Percentiles rank a stretch among this genome's conserved stretches.
phyloP scores from a whole-genome alignment of 352 stramenopile genomes.

The Phytophthora cactorum region DNA sequence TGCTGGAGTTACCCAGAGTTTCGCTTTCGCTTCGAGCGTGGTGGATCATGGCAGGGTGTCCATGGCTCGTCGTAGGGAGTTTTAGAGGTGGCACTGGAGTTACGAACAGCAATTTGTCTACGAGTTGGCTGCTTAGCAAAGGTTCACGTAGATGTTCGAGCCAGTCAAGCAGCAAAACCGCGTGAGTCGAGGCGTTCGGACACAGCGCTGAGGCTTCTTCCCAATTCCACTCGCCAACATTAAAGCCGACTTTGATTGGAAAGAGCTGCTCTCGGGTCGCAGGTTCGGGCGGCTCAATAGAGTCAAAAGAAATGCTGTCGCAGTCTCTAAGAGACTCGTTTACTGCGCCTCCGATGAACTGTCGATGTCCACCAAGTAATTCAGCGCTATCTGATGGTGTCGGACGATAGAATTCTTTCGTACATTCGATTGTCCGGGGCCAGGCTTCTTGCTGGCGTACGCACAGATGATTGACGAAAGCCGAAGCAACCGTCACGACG shows the following conservation, averaged over 20 bases:
- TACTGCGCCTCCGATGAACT: constrained; percentile 33
- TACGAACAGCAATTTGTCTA: constrained; percentile 36
- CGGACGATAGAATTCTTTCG: constrained; percentile 26
- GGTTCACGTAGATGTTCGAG: constrained; percentile 76
- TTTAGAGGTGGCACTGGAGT: constrained; percentile 28
- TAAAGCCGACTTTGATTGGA: constrained; percentile 77
- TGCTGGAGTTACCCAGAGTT: constrained; percentile 17
- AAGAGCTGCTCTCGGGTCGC: constrained; percentile 43
- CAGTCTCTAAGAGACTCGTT: constrained; percentile 14
- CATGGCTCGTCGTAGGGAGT: constrained; percentile 9
- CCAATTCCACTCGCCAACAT: constrained; percentile 80
- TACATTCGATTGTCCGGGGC: constrained; percentile 34
- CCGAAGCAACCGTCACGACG: constrained; percentile 19
- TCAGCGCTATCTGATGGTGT: constrained; percentile 11
- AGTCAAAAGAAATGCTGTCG: constrained; percentile 11
- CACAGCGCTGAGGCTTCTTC: constrained; percentile 41
- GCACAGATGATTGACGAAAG: constrained; percentile 36
- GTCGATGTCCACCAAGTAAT: constrained; percentile 35
- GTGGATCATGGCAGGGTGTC: constrained; percentile 8
- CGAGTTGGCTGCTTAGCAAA: constrained; percentile 45
- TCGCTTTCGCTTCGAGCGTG: constrained; percentile 32
- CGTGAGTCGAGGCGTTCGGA: constrained; percentile 26
- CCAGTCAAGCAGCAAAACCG: constrained; percentile 79
- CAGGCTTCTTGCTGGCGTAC: constrained; percentile 39
- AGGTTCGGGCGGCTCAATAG: constrained; percentile 40